phyloP scores from a whole-genome alignment of 495 filamentous ascomycete genomes.

The Neurospora tetraspora region DNA sequence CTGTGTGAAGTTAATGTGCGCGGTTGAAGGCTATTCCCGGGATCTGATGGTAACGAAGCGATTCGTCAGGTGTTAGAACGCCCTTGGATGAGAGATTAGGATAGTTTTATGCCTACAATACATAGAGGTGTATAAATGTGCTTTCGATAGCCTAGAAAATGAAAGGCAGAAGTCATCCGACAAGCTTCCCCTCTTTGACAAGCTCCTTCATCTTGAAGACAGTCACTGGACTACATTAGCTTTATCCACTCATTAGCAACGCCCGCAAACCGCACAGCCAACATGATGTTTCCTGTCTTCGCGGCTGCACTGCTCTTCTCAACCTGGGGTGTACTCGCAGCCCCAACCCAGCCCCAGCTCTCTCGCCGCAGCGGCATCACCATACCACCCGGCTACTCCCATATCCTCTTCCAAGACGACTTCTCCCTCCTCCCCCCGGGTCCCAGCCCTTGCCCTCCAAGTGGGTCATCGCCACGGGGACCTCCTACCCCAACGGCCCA shows the following conservation, averaged over 20 bases:
- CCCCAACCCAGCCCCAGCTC: background rate
- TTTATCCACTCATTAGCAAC: background rate
- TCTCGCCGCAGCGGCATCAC: background rate
- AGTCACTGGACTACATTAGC: background rate
- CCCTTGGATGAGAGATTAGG: background rate
- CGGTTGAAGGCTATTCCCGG: background rate
- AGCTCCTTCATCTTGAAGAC: background rate
- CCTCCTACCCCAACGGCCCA: slow-evolving; percentile 21
- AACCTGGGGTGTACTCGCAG: background rate
- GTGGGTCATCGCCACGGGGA: slow-evolving; percentile 19
- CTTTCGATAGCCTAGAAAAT: background rate
- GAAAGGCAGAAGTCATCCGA: background rate
- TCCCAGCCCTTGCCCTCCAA: slow-evolving; percentile 6
- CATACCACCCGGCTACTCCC: slow-evolving; percentile 7
- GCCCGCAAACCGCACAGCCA: background rate
- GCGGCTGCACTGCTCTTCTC: background rate
- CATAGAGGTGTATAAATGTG: background rate
- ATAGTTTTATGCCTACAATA: background rate
- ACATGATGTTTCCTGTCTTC: background rate
- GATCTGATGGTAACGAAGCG: background rate
- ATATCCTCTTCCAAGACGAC: slow-evolving; percentile 9
- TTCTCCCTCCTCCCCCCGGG: slow-evolving; percentile 1
- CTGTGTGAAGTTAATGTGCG: background rate
- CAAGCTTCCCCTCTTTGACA: background rate
- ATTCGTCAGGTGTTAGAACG: background rate